Conservation (phyloP, 2,329 filamentous ascomycete species). For the Myriosclerotinia scirpicola region DNA sequence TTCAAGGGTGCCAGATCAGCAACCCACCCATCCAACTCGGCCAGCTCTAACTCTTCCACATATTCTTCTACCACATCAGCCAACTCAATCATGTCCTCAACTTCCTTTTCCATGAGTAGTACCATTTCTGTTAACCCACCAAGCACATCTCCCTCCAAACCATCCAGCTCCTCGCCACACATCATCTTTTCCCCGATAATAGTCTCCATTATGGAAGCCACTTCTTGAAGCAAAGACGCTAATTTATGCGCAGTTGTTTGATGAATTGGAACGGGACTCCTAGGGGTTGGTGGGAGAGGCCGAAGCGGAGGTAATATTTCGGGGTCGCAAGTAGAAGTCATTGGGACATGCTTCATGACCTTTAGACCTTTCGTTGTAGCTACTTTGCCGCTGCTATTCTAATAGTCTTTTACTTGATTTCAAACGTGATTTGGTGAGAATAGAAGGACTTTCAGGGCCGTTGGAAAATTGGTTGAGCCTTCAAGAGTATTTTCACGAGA, state of each 20-base stretch:
- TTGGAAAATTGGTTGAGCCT: neutral
- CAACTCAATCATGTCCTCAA: conserved; percentile 16
- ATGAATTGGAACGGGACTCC: neutral
- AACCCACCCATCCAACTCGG: conserved; percentile 12
- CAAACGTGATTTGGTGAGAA: too few relatives aligned
- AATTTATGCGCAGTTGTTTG: conserved; percentile 13
- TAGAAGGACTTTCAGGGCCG: neutral
- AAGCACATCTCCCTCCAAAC: conserved; percentile 14
- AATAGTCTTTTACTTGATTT: neutral
- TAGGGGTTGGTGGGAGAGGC: conserved; percentile 1
- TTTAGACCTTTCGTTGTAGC: neutral
- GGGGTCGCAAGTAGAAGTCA: neutral
- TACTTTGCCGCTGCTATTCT: neutral
- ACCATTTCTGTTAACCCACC: conserved; percentile 21
- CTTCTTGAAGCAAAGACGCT: conserved; percentile 17
- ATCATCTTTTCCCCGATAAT: conserved; percentile 19
- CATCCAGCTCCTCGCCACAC: conserved; percentile 17
- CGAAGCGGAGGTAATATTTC: neutral
- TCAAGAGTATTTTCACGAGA: too few relatives aligned
- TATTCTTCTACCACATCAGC: conserved; percentile 19
- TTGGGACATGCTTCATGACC: neutral
- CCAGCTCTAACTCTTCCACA: conserved; percentile 20
- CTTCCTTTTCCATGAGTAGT: conserved; percentile 22
- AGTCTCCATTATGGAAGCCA: conserved; percentile 20
- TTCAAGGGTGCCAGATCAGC: neutral